phyloP scores from a whole-genome alignment of 164 flowering plant genomes.

The Vitis riparia region DNA sequence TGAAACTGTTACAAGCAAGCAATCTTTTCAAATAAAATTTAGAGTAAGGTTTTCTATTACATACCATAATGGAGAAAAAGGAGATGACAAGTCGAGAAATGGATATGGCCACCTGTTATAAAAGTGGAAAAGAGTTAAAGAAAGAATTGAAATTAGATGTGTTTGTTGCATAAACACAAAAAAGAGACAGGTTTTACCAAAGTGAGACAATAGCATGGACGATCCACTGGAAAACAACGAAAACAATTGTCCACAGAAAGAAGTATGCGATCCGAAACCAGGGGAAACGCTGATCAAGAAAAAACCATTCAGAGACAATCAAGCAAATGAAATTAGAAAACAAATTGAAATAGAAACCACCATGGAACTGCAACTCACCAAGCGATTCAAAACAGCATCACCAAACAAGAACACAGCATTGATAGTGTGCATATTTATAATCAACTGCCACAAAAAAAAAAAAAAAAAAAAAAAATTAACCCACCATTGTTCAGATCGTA shows the following conservation, averaged over 20 bases:
- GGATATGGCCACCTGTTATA: constrained; percentile 39
- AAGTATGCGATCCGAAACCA: constrained; percentile 89
- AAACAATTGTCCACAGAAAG: constrained; percentile 68
- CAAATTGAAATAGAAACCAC: background rate
- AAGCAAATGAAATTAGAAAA: background rate
- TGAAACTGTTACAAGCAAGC: too few relatives aligned
- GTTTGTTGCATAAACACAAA: background rate
- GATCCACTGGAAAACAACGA: constrained; percentile 80
- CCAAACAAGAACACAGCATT: constrained; percentile 82
- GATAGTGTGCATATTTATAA: constrained; percentile 72
- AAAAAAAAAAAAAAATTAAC: background rate
- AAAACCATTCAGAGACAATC: background rate
- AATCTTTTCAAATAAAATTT: too few relatives aligned
- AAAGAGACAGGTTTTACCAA: constrained; percentile 42
- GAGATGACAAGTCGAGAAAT: constrained; percentile 10
- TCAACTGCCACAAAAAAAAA: constrained; percentile 47
- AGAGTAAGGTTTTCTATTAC: constrained; percentile 1
- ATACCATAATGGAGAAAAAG: constrained; percentile 55
- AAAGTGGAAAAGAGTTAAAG: too few relatives aligned
- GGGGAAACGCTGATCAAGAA: constrained; percentile 61
- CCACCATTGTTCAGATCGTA: background rate
- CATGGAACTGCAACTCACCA: constrained; percentile 46
- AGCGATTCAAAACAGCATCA: constrained; percentile 68
- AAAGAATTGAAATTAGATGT: too few relatives aligned
- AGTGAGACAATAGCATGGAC: constrained; percentile 67